These are phyloP conservation scores for Neonectria sp. DNA, from an alignment of 2,329 filamentous ascomycete genomes.

Conservation along the genomic window DNA sequence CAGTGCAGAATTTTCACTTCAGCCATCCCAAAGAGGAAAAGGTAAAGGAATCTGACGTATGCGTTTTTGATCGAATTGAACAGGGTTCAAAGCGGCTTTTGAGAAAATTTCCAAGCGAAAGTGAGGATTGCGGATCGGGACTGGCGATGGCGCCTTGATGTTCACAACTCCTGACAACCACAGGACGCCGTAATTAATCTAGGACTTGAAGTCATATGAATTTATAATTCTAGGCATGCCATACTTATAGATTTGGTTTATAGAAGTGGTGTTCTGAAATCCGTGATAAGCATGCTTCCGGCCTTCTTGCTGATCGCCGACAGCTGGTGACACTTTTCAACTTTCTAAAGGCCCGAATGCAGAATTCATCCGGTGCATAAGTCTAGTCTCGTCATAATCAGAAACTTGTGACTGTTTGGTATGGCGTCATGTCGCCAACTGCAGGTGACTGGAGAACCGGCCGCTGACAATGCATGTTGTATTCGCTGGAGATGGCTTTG, in stretches of 20 bases:
- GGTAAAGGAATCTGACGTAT: not conserved
- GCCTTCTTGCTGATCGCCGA: not conserved
- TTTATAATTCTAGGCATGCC: not conserved
- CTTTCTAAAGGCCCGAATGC: not conserved
- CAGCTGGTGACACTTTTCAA: not conserved
- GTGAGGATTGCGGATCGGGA: not conserved
- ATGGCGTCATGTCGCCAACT: not conserved
- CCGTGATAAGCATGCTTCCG: not conserved
- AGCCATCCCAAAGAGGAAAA: not conserved
- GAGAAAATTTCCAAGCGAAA: too few relatives aligned
- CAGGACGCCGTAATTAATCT: not conserved
- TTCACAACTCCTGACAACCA: not conserved
- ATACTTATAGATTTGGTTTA: not conserved
- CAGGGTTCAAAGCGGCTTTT: not conserved
- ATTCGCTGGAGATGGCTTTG: not conserved
- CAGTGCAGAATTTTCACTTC: not conserved
- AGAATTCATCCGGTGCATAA: not conserved
- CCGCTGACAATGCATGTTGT: not conserved
- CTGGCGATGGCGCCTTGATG: not conserved
- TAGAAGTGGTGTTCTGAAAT: not conserved
- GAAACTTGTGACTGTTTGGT: not conserved
- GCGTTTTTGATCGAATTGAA: not conserved
- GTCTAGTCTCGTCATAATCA: not conserved
- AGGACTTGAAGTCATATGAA: not conserved
- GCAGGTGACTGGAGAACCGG: not conserved